These are phyloP conservation scores for Digitaria exilis DNA, from an alignment of 202 grass and related monocot species.

Conservation along the genomic window DNA sequence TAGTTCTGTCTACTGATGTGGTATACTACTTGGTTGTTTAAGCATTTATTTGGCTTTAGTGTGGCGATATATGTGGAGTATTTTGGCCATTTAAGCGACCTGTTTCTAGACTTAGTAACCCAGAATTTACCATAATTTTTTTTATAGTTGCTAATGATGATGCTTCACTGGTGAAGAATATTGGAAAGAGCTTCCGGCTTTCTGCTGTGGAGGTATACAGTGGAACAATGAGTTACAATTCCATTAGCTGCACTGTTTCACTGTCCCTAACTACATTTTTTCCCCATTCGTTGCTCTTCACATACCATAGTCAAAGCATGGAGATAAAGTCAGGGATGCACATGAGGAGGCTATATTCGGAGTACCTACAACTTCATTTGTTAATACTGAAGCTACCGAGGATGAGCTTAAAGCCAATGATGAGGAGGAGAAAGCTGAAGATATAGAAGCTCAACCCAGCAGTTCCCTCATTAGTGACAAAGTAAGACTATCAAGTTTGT, in stretches of 20 bases:
- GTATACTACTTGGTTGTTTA: not conserved
- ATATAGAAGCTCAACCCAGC: conserved; percentile 41
- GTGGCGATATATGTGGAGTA: not conserved
- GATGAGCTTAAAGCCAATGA: conserved; percentile 34
- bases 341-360: conserved; percentile 97
- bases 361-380: conserved; percentile 48
- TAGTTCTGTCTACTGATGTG: not conserved
- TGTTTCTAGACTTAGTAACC: not conserved
- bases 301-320: conserved; percentile 65
- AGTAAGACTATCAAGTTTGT: conserved; percentile 40
- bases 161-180: conserved; percentile 73
- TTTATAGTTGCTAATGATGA: conserved; percentile 81
- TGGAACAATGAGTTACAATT: conserved; percentile 10
- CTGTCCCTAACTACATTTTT: conserved; percentile 34
- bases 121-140: not conserved
- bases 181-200: conserved; percentile 88
- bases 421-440: conserved; percentile 38
- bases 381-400: conserved; percentile 43
- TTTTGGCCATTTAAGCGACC: not conserved
- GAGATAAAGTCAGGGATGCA: conserved; percentile 73
- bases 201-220: conserved; percentile 78
- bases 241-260: conserved; percentile 2
- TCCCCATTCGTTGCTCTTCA: conserved; percentile 7
- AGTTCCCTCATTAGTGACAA: conserved; percentile 68
- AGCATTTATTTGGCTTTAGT: conserved; percentile 3